Evolutionary conservation across 768 basidiomycete species (phyloP), one percentile per base, ranked within the genome.

Genomic region (Lentinula guzmanii): DNA sequence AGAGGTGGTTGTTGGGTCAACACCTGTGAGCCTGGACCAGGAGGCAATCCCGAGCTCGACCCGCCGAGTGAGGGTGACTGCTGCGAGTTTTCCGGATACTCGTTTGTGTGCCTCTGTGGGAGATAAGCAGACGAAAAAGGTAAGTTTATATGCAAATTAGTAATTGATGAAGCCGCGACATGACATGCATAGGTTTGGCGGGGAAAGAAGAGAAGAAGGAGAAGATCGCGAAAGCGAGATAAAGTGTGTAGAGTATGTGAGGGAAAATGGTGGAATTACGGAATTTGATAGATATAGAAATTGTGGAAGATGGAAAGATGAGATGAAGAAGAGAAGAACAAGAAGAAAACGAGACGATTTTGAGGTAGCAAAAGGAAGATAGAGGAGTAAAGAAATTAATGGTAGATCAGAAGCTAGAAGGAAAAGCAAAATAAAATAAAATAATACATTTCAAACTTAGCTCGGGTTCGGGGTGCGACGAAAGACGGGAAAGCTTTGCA

Each of bases 171-270:
- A 52, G 8, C n/a, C 52, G 52, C 52, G 6, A 52, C 24, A 21
- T 13, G n/a, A 48, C 18, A 48, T 45, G 37, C 13, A 39, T 39
- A 28, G 28, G 39, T 34, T 31, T 35, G 24, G 21, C 11, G 43
- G 28, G 33, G 21, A 35, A 50, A 33, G 15, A 59, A 50, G 21
- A 43, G 18, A 50, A 59, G 33, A 4, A 43, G 28, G 28, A 51
- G 48, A 51, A 51, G 58, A 59, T 48, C 58, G 31, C 2, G 46
- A 50, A 50, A 48, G 58, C 37, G 46, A 59, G 58, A 59, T 48
- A 48, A 31, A 59, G 58, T 48, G 45, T 11, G 45, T 48, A 48
- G 58, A 59, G 43, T 48, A n/a, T n/a, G 31, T 21, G 48, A n/a
- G 43, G 21, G 35, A 46, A 24, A 39, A 45, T 46, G 13, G 13